Conservation (phyloP, 495 filamentous ascomycete genomes). For the Cryomyces minteri region DNA sequence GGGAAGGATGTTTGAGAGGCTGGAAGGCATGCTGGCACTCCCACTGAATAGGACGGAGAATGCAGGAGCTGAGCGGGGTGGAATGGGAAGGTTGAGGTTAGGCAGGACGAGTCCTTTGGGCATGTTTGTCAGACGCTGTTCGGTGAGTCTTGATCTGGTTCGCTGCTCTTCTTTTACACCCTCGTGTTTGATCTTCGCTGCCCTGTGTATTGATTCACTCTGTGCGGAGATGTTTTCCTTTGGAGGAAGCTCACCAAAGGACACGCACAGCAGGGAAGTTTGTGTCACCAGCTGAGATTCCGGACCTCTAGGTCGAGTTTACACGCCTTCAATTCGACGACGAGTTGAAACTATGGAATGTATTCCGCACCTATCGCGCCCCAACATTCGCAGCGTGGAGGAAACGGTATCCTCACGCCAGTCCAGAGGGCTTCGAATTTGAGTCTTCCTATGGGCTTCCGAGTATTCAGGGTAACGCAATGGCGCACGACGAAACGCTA, state of each 20-base stretch:
- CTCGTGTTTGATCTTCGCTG: no score
- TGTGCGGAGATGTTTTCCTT: no score
- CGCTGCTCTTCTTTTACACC: no score
- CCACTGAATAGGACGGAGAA: no score
- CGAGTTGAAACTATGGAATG: constrained; percentile 55
- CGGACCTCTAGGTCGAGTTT: neutral
- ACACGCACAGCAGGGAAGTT: neutral
- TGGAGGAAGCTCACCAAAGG: constrained; percentile 1
- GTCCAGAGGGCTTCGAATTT: neutral
- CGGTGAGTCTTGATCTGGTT: no score
- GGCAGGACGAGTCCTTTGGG: no score
- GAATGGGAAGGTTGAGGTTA: no score
- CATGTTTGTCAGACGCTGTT: no score
- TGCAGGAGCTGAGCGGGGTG: no score
- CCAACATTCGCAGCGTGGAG: constrained; percentile 55
- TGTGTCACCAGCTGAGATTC: neutral
- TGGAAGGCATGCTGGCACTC: constrained; percentile 3
- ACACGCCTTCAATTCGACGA: constrained; percentile 62
- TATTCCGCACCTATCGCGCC: constrained; percentile 59
- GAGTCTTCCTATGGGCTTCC: neutral
- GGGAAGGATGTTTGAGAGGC: constrained; percentile 18
- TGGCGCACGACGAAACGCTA: neutral
- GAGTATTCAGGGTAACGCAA: neutral
- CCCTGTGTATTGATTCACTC: no score
- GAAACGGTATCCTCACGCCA: constrained; percentile 16